These are phyloP conservation scores for Yamadazyma sp. DNA, from an alignment of 1,139 yeast species.

Conservation along the genomic window DNA sequence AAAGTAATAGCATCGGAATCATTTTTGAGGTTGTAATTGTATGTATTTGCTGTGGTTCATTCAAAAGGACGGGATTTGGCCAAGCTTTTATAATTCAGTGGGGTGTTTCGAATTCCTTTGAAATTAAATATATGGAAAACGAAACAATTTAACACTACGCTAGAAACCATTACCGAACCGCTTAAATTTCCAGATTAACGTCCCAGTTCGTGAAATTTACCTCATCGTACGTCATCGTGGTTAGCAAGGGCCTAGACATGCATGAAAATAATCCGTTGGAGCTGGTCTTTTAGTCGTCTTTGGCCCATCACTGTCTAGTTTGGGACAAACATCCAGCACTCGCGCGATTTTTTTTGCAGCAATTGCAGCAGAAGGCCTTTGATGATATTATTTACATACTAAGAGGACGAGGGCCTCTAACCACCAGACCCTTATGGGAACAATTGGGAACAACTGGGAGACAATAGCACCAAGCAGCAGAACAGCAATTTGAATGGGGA, in stretches of 20 bases:
- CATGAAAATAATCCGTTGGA: not conserved
- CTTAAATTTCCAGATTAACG: no score
- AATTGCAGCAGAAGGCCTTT: slow-evolving; percentile 4
- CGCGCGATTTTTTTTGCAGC: slow-evolving; percentile 14
- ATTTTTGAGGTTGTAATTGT: no score
- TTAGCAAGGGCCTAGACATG: not conserved
- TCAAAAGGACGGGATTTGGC: no score
- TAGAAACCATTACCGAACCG: not conserved
- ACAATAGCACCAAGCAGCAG: no score
- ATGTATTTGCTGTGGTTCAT: not conserved
- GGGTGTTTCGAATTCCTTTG: no score
- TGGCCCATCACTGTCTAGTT: not conserved
- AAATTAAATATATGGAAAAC: no score
- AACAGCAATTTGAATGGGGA: no score
- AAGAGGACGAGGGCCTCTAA: not conserved
- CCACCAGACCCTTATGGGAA: not conserved
- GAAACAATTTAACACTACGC: not conserved
- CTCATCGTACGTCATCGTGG: slow-evolving; percentile 1
- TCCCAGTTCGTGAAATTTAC: not conserved
- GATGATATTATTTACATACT: not conserved
- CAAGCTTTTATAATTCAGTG: no score
- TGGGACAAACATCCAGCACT: slow-evolving; percentile 9
- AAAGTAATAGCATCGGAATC: slow-evolving; percentile 3
- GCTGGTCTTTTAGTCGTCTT: slow-evolving; percentile 7
- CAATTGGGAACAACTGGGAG: no score